phyloP scores from a whole-genome alignment of 352 stramenopile species.

The Pythium volutum region DNA sequence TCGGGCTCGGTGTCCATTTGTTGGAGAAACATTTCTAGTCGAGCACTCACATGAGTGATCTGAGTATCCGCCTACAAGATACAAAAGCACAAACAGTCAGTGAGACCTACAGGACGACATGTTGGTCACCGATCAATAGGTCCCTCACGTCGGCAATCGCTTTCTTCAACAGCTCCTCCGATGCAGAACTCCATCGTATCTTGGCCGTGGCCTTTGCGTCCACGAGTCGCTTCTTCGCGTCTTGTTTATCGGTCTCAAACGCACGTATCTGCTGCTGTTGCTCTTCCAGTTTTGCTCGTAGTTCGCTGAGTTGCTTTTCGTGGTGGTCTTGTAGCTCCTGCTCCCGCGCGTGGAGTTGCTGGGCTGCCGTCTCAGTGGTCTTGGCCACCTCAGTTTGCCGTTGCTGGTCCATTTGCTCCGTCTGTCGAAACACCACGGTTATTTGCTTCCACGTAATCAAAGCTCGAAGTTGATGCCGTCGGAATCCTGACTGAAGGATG shows the following conservation, averaged over 20 bases:
- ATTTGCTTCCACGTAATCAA: constrained; percentile 17
- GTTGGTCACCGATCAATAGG: too few relatives aligned
- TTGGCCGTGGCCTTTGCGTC: constrained; percentile 2
- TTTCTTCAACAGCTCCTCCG: constrained; percentile 5
- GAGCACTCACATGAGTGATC: constrained; percentile 32
- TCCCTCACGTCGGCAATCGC: constrained; percentile 17
- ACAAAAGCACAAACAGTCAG: neutral
- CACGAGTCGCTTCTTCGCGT: neutral
- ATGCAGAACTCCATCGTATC: neutral
- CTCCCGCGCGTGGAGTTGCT: neutral
- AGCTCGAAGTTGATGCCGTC: constrained; percentile 1
- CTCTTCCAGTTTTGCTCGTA: constrained; percentile 9
- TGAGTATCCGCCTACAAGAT: constrained; percentile 47
- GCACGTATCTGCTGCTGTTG: neutral
- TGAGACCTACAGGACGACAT: too few relatives aligned
- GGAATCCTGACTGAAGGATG: constrained; percentile 5
- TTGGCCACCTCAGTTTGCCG: neutral
- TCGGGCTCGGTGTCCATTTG: constrained; percentile 39
- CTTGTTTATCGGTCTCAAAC: neutral
- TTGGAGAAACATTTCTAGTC: constrained; percentile 51
- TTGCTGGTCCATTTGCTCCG: neutral
- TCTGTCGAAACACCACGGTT: neutral
- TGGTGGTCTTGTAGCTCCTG: constrained; percentile 7
- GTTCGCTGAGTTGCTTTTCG: neutral
- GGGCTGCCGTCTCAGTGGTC: neutral